A percentile compares a stretch with the other conserved stretches of the same genome.
Evolutionary conservation across 2,329 filamentous ascomycete species (phyloP).

Genomic region (Penicillium fuscoglaucum): DNA sequence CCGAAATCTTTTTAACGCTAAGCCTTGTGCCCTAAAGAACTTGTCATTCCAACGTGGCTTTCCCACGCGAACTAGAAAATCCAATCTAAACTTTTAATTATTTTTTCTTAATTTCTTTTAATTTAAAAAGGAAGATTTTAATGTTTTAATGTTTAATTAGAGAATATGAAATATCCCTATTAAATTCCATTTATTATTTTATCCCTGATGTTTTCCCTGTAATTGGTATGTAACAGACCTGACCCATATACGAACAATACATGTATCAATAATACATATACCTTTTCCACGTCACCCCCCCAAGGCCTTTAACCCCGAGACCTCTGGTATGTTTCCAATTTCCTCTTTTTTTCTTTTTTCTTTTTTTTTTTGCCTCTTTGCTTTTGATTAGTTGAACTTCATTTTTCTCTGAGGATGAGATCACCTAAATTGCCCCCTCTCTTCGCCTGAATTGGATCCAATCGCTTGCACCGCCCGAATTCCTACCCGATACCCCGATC

Average conservation of each 20-base stretch:
- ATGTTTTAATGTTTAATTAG: not conserved
- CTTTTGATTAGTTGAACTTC: conserved; percentile 12
- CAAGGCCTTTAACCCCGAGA: conserved; percentile 8
- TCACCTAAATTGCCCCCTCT: conserved; percentile 24
- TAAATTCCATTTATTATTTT: not conserved
- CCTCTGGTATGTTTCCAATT: conserved; percentile 14
- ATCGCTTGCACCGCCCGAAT: conserved; percentile 25
- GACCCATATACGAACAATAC: conserved; percentile 6
- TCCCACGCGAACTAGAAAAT: conserved; percentile 9
- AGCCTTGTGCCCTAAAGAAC: conserved; percentile 8
- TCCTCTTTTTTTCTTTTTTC: conserved; percentile 10
- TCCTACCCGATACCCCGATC: conserved; percentile 20
- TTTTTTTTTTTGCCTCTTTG: conserved; percentile 15
- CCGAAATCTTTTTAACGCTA: conserved; percentile 7
- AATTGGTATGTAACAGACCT: conserved; percentile 6
- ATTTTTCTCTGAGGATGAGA: conserved; percentile 11
- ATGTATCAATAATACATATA: conserved; percentile 7
- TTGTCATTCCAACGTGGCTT: conserved; percentile 17
- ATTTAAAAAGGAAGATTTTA: not conserved
- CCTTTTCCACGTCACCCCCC: conserved; percentile 1
- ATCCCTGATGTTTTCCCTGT: not conserved
- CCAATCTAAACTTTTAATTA: not conserved
- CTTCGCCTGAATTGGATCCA: conserved; percentile 21
- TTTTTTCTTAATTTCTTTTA: too few relatives aligned
- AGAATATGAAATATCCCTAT: not conserved